A percentile compares a stretch with the other conserved stretches of the same genome.
Evolutionary conservation across 495 filamentous ascomycete species (phyloP).

Genomic region (Penicillium maclennaniae): DNA sequence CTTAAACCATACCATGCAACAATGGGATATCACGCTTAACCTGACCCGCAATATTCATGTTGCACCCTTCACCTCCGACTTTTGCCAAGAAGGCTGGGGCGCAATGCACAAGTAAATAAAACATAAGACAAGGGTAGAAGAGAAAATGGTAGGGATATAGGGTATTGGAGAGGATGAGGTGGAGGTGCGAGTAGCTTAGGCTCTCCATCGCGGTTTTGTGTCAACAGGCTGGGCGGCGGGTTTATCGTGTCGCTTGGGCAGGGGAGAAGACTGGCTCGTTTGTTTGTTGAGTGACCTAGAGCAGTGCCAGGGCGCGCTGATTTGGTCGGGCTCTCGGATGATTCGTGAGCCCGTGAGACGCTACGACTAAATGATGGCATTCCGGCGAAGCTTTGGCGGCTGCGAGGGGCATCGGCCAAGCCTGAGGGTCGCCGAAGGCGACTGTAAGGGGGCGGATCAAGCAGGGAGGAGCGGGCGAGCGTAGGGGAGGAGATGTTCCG

Average conservation of each 20-base stretch:
- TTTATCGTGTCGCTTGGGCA: slow-evolving; percentile 34
- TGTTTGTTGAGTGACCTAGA: slow-evolving; percentile 41
- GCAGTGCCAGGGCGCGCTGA: slow-evolving; percentile 41
- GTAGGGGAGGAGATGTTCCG: slow-evolving; percentile 33
- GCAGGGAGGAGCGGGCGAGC: slow-evolving; percentile 23
- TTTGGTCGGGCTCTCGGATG: slow-evolving; percentile 32
- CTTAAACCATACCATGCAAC: slow-evolving; percentile 30
- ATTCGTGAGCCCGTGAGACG: slow-evolving; percentile 27
- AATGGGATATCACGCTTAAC: slow-evolving; percentile 33
- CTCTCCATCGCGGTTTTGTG: slow-evolving; percentile 40
- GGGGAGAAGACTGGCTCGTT: slow-evolving; percentile 50
- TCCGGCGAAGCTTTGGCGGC: slow-evolving; percentile 42
- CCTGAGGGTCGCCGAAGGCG: slow-evolving; percentile 34
- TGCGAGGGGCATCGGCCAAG: slow-evolving; percentile 35
- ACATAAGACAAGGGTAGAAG: slow-evolving; percentile 9
- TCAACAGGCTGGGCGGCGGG: slow-evolving; percentile 28
- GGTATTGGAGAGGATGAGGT: not conserved
- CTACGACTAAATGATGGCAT: slow-evolving; percentile 33
- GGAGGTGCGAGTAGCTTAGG: slow-evolving; percentile 7
- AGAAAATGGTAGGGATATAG: slow-evolving; percentile 6
- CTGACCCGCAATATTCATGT: slow-evolving; percentile 18
- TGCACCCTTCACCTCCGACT: not conserved
- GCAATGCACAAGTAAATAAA: slow-evolving; percentile 14
- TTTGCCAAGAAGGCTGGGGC: slow-evolving; percentile 3
- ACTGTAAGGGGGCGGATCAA: slow-evolving; percentile 42